Evolutionary conservation across 352 stramenopile genomes (phyloP).

Genomic region (Phytophthora pluvialis): DNA sequence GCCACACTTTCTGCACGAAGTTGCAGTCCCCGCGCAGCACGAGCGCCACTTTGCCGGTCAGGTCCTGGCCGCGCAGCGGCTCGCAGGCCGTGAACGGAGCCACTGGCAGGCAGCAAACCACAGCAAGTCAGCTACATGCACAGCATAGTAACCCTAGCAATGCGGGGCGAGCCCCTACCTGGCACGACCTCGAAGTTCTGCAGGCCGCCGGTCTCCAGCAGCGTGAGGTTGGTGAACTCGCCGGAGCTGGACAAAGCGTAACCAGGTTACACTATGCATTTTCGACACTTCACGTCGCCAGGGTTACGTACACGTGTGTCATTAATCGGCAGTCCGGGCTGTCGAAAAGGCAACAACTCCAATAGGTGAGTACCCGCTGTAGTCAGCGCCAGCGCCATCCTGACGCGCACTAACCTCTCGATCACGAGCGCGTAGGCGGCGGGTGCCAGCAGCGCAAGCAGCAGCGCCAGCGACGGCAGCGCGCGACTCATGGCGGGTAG

Average conservation of each 20-base stretch:
- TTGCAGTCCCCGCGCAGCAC: constrained; percentile 79
- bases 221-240: constrained; percentile 73
- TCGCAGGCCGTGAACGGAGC: constrained; percentile 71
- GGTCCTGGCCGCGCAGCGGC: constrained; percentile 47
- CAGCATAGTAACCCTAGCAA: neutral
- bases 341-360: constrained; percentile 17
- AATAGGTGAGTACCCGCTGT: constrained; percentile 13
- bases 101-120: constrained; percentile 41
- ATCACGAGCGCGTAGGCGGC: constrained; percentile 46
- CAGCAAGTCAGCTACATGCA: neutral
- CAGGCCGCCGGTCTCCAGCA: constrained; percentile 45
- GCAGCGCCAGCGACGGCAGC: constrained; percentile 16
- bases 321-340: constrained; percentile 62
- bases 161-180: constrained; percentile 27
- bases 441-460: constrained; percentile 26
- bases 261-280: constrained; percentile 2
- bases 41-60: constrained; percentile 73
- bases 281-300: neutral
- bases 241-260: constrained; percentile 46
- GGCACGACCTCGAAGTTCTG: constrained; percentile 47
- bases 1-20: constrained; percentile 63
- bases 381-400: neutral
- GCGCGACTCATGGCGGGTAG: constrained; percentile 29
- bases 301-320: constrained; percentile 70
- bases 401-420: constrained; percentile 40